A percentile compares a stretch with the other conserved stretches of the same genome.
Evolutionary conservation across 306 rosid genomes (phyloP).

Genomic region (Rosa lucieae): DNA sequence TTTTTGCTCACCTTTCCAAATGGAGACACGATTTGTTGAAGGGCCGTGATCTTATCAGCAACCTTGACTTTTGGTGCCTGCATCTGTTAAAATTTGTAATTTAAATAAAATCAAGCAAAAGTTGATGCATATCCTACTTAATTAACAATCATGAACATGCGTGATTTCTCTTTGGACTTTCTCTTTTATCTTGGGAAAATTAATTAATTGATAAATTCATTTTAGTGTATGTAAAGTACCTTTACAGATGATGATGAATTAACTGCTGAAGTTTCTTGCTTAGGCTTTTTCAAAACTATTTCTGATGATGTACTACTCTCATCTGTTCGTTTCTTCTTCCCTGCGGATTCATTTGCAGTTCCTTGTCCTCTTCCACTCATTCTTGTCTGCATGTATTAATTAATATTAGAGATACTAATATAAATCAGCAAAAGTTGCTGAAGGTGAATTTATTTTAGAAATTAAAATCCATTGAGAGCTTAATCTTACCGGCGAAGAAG

Average conservation of each 20-base stretch:
- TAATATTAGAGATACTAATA: neutral
- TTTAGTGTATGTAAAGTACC: slow-evolving; percentile 38
- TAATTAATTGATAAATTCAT: neutral
- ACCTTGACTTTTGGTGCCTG: slow-evolving; percentile 96
- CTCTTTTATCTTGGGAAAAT: neutral
- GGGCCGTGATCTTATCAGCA: slow-evolving; percentile 78
- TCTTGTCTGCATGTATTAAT: slow-evolving; percentile 27
- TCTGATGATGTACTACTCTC: slow-evolving; percentile 52
- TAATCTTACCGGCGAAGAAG: slow-evolving; percentile 48
- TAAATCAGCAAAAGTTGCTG: neutral
- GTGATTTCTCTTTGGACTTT: slow-evolving; percentile 1
- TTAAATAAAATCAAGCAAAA: neutral
- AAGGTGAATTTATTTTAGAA: neutral
- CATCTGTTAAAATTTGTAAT: slow-evolving; percentile 30
- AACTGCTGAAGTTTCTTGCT: slow-evolving; percentile 54
- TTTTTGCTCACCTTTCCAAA: slow-evolving; percentile 79
- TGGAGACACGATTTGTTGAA: slow-evolving; percentile 98
- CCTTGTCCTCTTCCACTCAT: slow-evolving; percentile 55
- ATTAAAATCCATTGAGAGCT: neutral
- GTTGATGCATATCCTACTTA: neutral
- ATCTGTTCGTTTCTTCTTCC: slow-evolving; percentile 83
- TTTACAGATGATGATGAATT: slow-evolving; percentile 45
- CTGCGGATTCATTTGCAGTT: slow-evolving; percentile 42
- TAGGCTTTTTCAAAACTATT: slow-evolving; percentile 60
- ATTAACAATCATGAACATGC: neutral